A percentile compares a stretch with the other conserved stretches of the same genome.
phyloP scores from a whole-genome alignment of 495 filamentous ascomycete species.

The Aspergillus avenaceus region DNA sequence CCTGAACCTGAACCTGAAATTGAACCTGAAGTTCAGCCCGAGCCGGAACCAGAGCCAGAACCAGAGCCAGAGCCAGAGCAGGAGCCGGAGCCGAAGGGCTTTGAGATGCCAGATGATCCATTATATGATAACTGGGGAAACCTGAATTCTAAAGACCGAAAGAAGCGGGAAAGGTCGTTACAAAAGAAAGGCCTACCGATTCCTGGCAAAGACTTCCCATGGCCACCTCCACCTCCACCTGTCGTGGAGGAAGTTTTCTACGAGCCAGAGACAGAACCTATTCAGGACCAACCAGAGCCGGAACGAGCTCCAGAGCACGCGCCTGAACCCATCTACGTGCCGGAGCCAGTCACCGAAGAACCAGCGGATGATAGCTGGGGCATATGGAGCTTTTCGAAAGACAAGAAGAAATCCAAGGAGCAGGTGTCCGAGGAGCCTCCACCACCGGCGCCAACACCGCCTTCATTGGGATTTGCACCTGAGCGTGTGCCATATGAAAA shows the following conservation, averaged over 20 bases:
- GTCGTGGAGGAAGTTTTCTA: constrained; percentile 13
- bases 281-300: constrained; percentile 16
- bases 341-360: constrained; percentile 25
- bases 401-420: constrained; percentile 46
- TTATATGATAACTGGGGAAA: constrained; percentile 34
- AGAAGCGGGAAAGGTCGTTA: constrained; percentile 36
- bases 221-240: constrained; percentile 20
- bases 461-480: constrained; percentile 42
- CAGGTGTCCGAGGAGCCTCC: constrained; percentile 41
- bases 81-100: constrained; percentile 20
- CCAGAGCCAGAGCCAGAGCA: constrained; percentile 24
- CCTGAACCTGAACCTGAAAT: constrained; percentile 21
- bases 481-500: constrained; percentile 35
- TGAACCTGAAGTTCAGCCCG: constrained; percentile 18
- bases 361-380: constrained; percentile 30
- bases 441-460: constrained; percentile 49
- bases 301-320: constrained; percentile 12
- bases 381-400: constrained; percentile 31
- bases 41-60: constrained; percentile 25
- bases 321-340: no score
- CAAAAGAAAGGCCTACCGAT: constrained; percentile 32
- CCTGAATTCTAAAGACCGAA: constrained; percentile 34
- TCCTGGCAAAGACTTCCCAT: constrained; percentile 32
- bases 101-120: constrained; percentile 26
- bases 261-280: constrained; percentile 8